These are phyloP conservation scores for Rubus idaeus DNA, from an alignment of 306 rosid species.

Conservation along the genomic window DNA sequence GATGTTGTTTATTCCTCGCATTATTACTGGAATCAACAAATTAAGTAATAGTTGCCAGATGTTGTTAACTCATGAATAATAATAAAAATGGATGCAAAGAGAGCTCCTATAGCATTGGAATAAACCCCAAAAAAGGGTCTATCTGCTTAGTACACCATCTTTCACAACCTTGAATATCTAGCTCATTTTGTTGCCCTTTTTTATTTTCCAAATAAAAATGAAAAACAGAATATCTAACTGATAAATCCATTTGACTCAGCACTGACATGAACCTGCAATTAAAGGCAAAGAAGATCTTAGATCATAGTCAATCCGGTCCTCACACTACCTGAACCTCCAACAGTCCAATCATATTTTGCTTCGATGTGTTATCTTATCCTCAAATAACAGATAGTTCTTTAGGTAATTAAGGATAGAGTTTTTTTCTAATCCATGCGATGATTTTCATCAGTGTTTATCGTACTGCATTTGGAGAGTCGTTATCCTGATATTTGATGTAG, in stretches of 20 bases:
- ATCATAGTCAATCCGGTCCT: not conserved
- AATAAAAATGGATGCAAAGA: not conserved
- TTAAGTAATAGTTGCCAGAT: not conserved
- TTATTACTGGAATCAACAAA: not conserved
- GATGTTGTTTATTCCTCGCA: conserved; percentile 1
- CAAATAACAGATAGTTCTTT: conserved; percentile 18
- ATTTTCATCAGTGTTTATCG: not conserved
- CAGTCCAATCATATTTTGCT: conserved; percentile 1
- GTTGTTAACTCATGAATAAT: not conserved
- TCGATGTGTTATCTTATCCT: conserved; percentile 3
- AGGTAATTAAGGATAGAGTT: conserved; percentile 10
- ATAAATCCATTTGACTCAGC: conserved; percentile 5
- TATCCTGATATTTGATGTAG: not conserved
- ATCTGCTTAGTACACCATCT: not conserved
- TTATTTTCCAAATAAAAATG: not conserved
- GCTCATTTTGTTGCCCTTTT: not conserved
- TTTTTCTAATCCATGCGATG: not conserved
- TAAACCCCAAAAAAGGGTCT: not conserved
- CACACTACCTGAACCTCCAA: not conserved
- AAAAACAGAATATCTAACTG: not conserved
- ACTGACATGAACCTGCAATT: conserved; percentile 1
- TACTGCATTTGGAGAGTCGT: not conserved
- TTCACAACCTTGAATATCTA: not conserved
- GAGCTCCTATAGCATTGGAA: not conserved
- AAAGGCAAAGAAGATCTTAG: not conserved